phyloP scores from a whole-genome alignment of 2,329 filamentous ascomycete genomes.

The Emydomyces testavorans region DNA sequence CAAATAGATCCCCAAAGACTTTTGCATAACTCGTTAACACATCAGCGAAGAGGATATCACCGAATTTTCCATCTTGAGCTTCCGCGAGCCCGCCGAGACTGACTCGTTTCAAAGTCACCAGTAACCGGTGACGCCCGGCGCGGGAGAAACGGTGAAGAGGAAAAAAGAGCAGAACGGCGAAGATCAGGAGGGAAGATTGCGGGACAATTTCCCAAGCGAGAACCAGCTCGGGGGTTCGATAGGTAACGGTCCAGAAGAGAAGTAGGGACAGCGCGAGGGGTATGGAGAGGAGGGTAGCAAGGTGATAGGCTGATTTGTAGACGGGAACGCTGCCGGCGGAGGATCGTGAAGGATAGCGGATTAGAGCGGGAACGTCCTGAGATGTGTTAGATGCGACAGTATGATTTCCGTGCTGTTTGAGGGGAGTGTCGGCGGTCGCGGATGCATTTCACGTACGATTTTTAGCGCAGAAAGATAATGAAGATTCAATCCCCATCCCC shows the following conservation, averaged over 20 bases:
- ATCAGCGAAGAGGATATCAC: constrained; percentile 86
- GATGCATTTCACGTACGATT: constrained; percentile 46
- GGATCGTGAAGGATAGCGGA: constrained; percentile 69
- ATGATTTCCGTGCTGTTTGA: neutral
- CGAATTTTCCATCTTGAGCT: constrained; percentile 81
- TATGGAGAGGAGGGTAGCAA: constrained; percentile 64
- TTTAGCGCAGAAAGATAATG: constrained; percentile 69
- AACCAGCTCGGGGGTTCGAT: constrained; percentile 56
- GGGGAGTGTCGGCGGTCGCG: neutral
- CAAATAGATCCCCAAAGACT: constrained; percentile 78
- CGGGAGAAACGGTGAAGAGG: constrained; percentile 59
- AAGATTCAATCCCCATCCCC: constrained; percentile 89
- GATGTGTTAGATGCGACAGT: constrained; percentile 16
- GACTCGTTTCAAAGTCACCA: constrained; percentile 64
- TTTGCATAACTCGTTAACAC: constrained; percentile 91
- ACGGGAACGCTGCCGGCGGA: constrained; percentile 60
- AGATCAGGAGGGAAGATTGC: constrained; percentile 64
- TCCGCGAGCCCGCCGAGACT: constrained; percentile 77
- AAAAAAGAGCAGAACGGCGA: constrained; percentile 59
- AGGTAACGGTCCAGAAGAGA: constrained; percentile 74
- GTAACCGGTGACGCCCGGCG: constrained; percentile 61
- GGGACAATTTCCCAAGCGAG: constrained; percentile 75
- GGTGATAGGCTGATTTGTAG: constrained; percentile 72
- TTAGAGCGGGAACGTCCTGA: constrained; percentile 68
- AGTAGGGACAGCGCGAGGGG: constrained; percentile 61